phyloP scores from a whole-genome alignment of 2,329 filamentous ascomycete species.

The Aspergillus udagawae region DNA sequence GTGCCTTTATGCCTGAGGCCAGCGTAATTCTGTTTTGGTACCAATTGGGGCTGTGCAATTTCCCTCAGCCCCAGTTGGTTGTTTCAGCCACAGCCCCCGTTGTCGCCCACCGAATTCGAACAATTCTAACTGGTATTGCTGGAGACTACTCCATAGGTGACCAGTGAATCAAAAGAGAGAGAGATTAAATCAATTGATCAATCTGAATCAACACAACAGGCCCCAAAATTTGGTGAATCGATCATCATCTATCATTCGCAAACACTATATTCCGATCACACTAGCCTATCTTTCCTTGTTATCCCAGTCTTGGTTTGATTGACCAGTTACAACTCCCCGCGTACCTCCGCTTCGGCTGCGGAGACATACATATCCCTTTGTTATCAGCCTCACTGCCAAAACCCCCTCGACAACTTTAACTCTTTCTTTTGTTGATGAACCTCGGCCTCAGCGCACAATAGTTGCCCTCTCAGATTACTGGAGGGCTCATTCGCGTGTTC shows the following conservation, averaged over 20 bases:
- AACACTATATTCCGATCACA: background rate
- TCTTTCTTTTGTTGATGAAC: background rate
- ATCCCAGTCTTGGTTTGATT: background rate
- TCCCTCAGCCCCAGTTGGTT: background rate
- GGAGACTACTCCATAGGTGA: background rate
- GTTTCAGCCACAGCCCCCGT: conserved; percentile 3
- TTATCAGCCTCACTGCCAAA: conserved; percentile 4
- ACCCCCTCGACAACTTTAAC: background rate
- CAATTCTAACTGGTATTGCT: background rate
- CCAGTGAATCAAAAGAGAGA: background rate
- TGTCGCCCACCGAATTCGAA: background rate
- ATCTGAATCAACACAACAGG: background rate
- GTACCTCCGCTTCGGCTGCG: conserved; percentile 12
- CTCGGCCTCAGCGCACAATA: background rate
- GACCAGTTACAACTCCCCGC: background rate
- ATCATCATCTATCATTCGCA: background rate
- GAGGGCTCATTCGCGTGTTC: conserved; percentile 25
- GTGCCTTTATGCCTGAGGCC: conserved; percentile 7
- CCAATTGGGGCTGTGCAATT: conserved; percentile 6
- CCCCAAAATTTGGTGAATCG: background rate
- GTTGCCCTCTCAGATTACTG: conserved; percentile 26
- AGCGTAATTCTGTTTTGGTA: background rate
- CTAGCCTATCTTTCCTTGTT: background rate
- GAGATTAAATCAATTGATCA: background rate
- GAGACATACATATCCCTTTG: conserved; percentile 17